A percentile compares a stretch with the other conserved stretches of the same genome.
phyloP scores from a whole-genome alignment of 106 monocot genomes.

The Triglochin maritima region DNA sequence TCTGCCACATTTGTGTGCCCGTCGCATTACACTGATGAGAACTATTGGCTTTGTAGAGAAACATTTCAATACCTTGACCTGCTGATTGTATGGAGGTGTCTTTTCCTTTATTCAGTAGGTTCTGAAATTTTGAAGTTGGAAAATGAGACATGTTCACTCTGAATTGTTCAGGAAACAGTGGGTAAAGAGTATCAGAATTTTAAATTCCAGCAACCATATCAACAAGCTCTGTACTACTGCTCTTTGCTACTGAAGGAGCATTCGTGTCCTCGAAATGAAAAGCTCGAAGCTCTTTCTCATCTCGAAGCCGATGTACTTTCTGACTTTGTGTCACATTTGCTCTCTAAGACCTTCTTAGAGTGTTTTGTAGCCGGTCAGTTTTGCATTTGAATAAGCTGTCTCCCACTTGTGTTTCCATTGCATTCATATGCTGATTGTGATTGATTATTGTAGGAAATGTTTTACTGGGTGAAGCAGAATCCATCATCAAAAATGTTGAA shows the following conservation, averaged over 20 bases:
- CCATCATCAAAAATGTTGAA: constrained; percentile 45
- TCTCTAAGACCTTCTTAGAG: constrained; percentile 68
- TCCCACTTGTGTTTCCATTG: too few species aligned
- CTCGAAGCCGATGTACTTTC: constrained; percentile 49
- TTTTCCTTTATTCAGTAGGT: too few species aligned
- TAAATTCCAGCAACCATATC: constrained; percentile 79
- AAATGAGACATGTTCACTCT: too few species aligned
- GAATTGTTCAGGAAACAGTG: constrained; percentile 49
- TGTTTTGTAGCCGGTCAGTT: constrained; percentile 54
- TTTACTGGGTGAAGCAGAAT: constrained; percentile 50
- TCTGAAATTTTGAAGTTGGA: too few species aligned
- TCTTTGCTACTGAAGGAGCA: constrained; percentile 64
- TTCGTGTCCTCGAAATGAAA: constrained; percentile 64
- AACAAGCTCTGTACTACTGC: constrained; percentile 78
- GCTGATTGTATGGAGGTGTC: too few species aligned
- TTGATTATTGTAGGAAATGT: constrained; percentile 50
- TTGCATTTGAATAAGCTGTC: not conserved
- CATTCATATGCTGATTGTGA: too few species aligned
- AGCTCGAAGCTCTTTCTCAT: constrained; percentile 60
- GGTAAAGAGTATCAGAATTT: constrained; percentile 70
- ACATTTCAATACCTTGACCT: too few species aligned
- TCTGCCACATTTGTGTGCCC: too few species aligned
- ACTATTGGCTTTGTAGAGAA: too few species aligned
- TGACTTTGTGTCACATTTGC: constrained; percentile 36
- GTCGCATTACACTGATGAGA: too few species aligned